A percentile compares a stretch with the other conserved stretches of the same genome.
phyloP scores from a whole-genome alignment of 1,284 basidiomycete genomes.

The Cerioporus squamosus region DNA sequence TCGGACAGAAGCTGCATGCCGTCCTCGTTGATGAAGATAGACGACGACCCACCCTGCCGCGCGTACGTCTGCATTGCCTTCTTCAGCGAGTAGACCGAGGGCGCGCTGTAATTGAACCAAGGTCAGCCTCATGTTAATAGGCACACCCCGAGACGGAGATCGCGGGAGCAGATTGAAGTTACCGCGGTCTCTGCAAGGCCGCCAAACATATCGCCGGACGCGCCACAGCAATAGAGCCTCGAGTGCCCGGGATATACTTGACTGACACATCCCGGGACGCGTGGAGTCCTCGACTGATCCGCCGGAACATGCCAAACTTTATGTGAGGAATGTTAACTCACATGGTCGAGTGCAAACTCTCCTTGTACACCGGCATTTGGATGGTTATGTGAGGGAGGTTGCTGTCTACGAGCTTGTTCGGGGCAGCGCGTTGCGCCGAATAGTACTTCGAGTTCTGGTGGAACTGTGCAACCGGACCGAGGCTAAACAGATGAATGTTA shows the following conservation, averaged over 20 bases:
- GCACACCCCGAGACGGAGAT: too few relatives aligned
- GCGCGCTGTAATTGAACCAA: too few relatives aligned
- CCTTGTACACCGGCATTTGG: slow-evolving; percentile 84
- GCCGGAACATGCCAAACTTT: too few relatives aligned
- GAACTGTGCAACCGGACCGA: slow-evolving; percentile 78
- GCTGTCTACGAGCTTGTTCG: slow-evolving; percentile 65
- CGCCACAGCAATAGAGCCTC: too few relatives aligned
- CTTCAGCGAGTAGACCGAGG: slow-evolving; percentile 82
- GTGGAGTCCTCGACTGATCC: too few relatives aligned
- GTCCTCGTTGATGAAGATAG: slow-evolving; percentile 80
- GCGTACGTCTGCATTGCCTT: slow-evolving; percentile 88
- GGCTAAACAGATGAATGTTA: slow-evolving; percentile 67
- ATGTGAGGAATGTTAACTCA: too few relatives aligned
- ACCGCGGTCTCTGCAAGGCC: too few relatives aligned
- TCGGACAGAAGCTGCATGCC: slow-evolving; percentile 52
- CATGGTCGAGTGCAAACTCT: slow-evolving; percentile 71
- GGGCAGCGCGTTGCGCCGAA: slow-evolving; percentile 57
- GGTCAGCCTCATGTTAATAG: too few relatives aligned
- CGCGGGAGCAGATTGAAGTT: too few relatives aligned
- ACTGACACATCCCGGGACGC: too few relatives aligned
- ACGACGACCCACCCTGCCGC: slow-evolving; percentile 78
- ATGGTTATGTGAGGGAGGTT: slow-evolving; percentile 76
- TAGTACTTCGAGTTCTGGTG: slow-evolving; percentile 77
- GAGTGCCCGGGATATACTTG: too few relatives aligned
- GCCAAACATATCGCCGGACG: too few relatives aligned